Conservation (phyloP, 2,329 filamentous ascomycete genomes). For the Berkeleyomyces rouxiae region DNA sequence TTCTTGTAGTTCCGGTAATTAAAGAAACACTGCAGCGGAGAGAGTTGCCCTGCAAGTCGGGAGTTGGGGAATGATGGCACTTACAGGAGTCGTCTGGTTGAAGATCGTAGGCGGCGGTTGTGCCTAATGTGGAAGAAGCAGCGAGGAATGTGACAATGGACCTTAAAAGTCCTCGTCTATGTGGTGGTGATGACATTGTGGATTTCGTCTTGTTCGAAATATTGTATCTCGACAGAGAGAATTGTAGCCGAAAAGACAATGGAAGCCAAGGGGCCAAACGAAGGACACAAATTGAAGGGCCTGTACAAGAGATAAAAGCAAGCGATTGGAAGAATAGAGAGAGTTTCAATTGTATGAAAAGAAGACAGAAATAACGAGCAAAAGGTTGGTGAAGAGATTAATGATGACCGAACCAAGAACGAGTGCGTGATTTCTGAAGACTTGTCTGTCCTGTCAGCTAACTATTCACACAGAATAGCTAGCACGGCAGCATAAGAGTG, state of each 20-base stretch:
- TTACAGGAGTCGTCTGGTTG: constrained; percentile 18
- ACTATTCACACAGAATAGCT: not conserved
- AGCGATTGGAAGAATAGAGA: not conserved
- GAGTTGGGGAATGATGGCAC: not conserved
- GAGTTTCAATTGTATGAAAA: not conserved
- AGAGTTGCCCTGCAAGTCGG: not conserved
- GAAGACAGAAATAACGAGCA: constrained; percentile 4
- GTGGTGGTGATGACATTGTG: constrained; percentile 3
- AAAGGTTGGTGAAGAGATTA: not conserved
- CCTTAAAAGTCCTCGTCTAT: constrained; percentile 4
- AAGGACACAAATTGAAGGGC: not conserved
- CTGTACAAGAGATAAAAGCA: constrained; percentile 11
- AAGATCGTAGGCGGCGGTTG: constrained; percentile 21
- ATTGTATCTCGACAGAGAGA: not conserved
- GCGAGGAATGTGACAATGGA: constrained; percentile 18
- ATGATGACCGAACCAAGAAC: not conserved
- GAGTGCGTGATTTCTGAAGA: not conserved
- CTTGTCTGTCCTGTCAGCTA: not conserved
- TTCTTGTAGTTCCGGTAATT: not conserved
- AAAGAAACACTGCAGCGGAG: not conserved
- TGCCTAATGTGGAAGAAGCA: constrained; percentile 16
- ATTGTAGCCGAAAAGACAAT: not conserved
- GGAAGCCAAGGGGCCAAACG: not conserved
- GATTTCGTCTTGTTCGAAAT: not conserved
- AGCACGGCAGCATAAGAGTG: not conserved